Percentiles rank a stretch among this genome's conserved stretches.
phyloP scores from a whole-genome alignment of 2,329 filamentous ascomycete species.

The Chalaropsis thielavioides region DNA sequence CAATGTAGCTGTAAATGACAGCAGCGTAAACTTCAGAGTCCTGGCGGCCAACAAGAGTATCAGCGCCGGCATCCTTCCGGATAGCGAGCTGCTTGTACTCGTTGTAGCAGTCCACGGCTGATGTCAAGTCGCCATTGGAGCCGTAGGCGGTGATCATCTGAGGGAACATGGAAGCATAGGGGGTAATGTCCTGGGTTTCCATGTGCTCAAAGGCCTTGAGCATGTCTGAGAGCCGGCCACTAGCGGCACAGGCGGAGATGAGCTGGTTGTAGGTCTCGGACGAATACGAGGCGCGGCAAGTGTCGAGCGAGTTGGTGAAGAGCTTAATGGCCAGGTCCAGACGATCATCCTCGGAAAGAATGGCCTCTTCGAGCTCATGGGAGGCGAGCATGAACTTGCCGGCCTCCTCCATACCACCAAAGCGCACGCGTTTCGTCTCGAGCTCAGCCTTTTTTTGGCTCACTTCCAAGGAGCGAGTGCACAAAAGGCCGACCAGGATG shows the following conservation, averaged over 20 bases:
- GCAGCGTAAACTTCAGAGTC: constrained; percentile 81
- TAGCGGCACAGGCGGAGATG: constrained; percentile 72
- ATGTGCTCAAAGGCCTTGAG: constrained; percentile 81
- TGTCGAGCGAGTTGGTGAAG: constrained; percentile 60
- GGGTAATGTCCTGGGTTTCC: constrained; percentile 60
- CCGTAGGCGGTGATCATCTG: constrained; percentile 94
- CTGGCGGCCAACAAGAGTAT: constrained; percentile 53
- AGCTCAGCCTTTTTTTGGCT: constrained; percentile 55
- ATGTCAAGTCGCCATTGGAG: constrained; percentile 62
- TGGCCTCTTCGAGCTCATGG: constrained; percentile 72
- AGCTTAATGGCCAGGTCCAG: constrained; percentile 73
- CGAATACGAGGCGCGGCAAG: constrained; percentile 52
- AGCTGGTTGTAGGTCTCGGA: constrained; percentile 73
- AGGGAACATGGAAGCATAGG: constrained; percentile 71
- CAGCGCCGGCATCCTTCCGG: constrained; percentile 59
- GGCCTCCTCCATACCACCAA: constrained; percentile 69
- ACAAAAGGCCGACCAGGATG: constrained; percentile 70
- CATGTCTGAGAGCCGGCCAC: constrained; percentile 76
- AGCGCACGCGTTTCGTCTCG: constrained; percentile 70
- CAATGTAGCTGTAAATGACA: constrained; percentile 78
- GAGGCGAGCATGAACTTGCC: constrained; percentile 82
- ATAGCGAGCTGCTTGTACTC: constrained; percentile 87
- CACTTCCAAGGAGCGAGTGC: constrained; percentile 66
- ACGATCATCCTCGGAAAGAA: constrained; percentile 75
- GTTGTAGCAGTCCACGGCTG: constrained; percentile 87